Evolutionary conservation across 805 yeast species (phyloP).

Genomic region (Candida ulmi): DNA sequence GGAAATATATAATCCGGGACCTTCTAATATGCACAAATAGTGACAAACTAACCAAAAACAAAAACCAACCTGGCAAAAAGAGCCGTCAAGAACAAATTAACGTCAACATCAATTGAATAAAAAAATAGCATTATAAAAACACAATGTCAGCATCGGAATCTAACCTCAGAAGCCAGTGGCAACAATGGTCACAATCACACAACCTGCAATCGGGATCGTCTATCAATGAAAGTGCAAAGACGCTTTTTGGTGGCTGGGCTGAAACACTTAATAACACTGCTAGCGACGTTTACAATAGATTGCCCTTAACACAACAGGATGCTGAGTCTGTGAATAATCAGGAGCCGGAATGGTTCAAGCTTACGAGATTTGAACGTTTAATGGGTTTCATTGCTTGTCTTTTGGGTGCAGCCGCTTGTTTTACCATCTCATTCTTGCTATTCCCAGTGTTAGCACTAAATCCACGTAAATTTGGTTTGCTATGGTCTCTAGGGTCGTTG

Average conservation of each 20-base stretch:
- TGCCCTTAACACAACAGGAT: conserved; percentile 60
- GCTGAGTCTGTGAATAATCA: conserved; percentile 32
- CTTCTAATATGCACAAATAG: too few relatives aligned
- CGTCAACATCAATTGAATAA: background rate
- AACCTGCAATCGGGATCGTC: conserved; percentile 21
- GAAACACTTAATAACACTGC: conserved; percentile 33
- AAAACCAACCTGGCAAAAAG: too few relatives aligned
- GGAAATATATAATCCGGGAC: too few relatives aligned
- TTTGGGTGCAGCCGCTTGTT: conserved; percentile 73
- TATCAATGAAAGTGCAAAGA: conserved; percentile 29
- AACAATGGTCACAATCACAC: conserved; percentile 30
- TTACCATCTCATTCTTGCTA: conserved; percentile 71
- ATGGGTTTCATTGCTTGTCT: conserved; percentile 74
- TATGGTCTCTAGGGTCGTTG: conserved; percentile 90
- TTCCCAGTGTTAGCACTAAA: conserved; percentile 86
- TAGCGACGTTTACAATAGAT: conserved; percentile 54
- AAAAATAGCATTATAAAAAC: background rate
- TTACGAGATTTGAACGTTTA: conserved; percentile 76
- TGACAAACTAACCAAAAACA: too few relatives aligned
- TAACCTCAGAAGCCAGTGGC: conserved; percentile 33
- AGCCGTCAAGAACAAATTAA: too few relatives aligned
- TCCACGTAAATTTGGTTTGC: conserved; percentile 84
- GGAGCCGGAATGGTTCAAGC: conserved; percentile 73
- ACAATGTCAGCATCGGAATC: conserved; percentile 12
- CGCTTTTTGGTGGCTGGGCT: conserved; percentile 32